These are phyloP conservation scores for Pyrenophora seminiperda DNA, from an alignment of 2,329 filamentous ascomycete genomes.

Conservation along the genomic window DNA sequence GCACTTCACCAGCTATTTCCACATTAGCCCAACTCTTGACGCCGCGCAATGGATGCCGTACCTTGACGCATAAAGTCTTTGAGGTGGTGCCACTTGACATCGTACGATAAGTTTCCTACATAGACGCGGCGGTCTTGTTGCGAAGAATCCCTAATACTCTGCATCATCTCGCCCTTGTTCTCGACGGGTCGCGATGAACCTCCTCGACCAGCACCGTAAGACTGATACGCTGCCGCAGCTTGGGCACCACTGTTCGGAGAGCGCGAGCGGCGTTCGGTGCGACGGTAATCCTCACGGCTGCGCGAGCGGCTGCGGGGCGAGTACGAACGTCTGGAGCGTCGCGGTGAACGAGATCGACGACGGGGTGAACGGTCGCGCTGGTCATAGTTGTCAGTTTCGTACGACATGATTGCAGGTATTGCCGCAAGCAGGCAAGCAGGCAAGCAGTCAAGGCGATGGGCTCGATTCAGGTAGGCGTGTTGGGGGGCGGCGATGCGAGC, in stretches of 20 bases:
- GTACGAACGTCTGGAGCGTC: conserved; percentile 64
- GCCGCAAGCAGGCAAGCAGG: no score
- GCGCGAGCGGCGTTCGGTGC: conserved; percentile 64
- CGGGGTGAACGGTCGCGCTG: conserved; percentile 68
- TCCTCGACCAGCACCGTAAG: conserved; percentile 59
- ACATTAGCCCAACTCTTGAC: conserved; percentile 42
- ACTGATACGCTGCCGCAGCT: conserved; percentile 71
- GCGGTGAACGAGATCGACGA: conserved; percentile 59
- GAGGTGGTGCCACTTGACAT: conserved; percentile 99
- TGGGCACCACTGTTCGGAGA: conserved; percentile 80
- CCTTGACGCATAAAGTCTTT: conserved; percentile 99
- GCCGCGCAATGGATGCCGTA: conserved; percentile 56
- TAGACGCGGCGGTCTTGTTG: conserved; percentile 99
- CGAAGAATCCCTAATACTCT: conserved; percentile 87
- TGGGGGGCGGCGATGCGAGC: conserved; percentile 15
- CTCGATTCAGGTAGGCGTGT: conserved; percentile 15
- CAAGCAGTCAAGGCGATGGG: conserved; percentile 15
- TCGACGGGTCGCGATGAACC: conserved; percentile 70
- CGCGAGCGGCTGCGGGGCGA: conserved; percentile 73
- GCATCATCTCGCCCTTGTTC: conserved; percentile 96
- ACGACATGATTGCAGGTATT: conserved; percentile 38
- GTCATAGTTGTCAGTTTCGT: conserved; percentile 47
- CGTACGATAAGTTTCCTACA: conserved; percentile 97
- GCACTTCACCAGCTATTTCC: conserved; percentile 87
- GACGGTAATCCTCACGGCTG: conserved; percentile 65